A percentile compares a stretch with the other conserved stretches of the same genome.
Evolutionary conservation across 1,284 basidiomycete species (phyloP).

Genomic region (Phellopilus nigrolimitatus): DNA sequence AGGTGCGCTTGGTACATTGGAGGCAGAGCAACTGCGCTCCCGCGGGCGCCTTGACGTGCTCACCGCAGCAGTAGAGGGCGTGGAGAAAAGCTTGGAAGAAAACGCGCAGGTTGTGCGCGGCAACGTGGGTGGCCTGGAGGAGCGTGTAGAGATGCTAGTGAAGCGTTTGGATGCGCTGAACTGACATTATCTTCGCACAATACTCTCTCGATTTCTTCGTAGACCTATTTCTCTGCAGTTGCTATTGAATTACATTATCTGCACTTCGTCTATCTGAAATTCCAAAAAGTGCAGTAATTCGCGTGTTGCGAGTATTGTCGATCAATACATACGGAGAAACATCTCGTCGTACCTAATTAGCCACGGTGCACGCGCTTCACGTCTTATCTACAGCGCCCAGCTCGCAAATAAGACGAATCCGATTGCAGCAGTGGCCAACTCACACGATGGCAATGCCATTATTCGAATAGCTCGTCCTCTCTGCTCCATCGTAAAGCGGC

Average conservation of each 20-base stretch:
- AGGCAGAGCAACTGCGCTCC: conserved; percentile 64
- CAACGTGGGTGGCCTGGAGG: conserved; percentile 70
- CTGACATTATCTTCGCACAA: not conserved
- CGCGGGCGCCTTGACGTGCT: conserved; percentile 65
- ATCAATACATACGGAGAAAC: too few relatives aligned
- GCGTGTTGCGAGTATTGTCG: too few relatives aligned
- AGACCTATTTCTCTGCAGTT: not conserved
- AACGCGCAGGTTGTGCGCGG: conserved; percentile 69
- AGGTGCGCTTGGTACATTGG: conserved; percentile 60
- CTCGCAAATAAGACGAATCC: too few relatives aligned
- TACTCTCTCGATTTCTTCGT: not conserved
- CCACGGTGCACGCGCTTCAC: too few relatives aligned
- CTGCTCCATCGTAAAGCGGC: too few relatives aligned
- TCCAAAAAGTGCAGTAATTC: too few relatives aligned
- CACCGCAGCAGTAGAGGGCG: conserved; percentile 58
- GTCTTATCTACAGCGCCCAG: too few relatives aligned
- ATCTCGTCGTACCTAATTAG: too few relatives aligned
- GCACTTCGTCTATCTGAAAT: too few relatives aligned
- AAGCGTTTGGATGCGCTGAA: conserved; percentile 42
- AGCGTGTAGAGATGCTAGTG: conserved; percentile 52
- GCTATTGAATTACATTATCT: not conserved
- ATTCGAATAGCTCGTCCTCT: too few relatives aligned
- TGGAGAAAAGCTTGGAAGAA: conserved; percentile 72
- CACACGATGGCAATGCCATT: too few relatives aligned
- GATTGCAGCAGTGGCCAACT: too few relatives aligned